Evolutionary conservation across 257 asterid species (phyloP), one percentile per base, ranked within the genome.

Genomic region (Jaltomata sinuosa): DNA sequence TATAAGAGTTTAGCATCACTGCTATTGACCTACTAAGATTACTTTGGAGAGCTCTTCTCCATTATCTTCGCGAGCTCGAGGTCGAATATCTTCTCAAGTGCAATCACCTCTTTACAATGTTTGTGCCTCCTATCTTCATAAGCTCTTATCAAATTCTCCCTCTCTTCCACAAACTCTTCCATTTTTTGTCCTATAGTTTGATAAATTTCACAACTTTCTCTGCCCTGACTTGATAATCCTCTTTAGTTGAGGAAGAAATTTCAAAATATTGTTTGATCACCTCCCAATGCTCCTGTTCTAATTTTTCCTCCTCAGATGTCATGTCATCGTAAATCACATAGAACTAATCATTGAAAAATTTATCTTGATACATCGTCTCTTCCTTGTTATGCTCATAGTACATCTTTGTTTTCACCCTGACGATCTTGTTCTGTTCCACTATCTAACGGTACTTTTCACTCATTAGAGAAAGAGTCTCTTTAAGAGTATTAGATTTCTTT

Each of bases 361-460:
- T 55, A 68, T 94, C 94, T 83, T 89, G 97, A 61, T 38, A 88
- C 19, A 94, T 94, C 97, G 93, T 93, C 95, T 91, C 98, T 54
- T 91, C 95, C 86, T 88, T 87, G 81, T 86, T 92, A 45, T 89
- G 91, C 55, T 93, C 93, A 34, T 92, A 92, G 25, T 91, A 95
- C 52, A 67, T 89, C 84, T 89, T 88, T 0, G 92, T 91, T 83
- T 87, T 90, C 53, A 84, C 82, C 67, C 85, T 89, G n/a, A 94
- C 89, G 1, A 86, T 83, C 22, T 82, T 89, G 67, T 82, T 91
- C 65, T 96, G 92, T 25, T 85, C 65, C 55, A 50, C 4, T 50
- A 21, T 50, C 55, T 50, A 50, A 50, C 16, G 55, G 52, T 47
- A 15, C 52, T 47, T 47, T 3, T 47, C 3, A 15, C 11, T 47